phyloP scores from a whole-genome alignment of 495 filamentous ascomycete species.

The Trichoderma gamsii region DNA sequence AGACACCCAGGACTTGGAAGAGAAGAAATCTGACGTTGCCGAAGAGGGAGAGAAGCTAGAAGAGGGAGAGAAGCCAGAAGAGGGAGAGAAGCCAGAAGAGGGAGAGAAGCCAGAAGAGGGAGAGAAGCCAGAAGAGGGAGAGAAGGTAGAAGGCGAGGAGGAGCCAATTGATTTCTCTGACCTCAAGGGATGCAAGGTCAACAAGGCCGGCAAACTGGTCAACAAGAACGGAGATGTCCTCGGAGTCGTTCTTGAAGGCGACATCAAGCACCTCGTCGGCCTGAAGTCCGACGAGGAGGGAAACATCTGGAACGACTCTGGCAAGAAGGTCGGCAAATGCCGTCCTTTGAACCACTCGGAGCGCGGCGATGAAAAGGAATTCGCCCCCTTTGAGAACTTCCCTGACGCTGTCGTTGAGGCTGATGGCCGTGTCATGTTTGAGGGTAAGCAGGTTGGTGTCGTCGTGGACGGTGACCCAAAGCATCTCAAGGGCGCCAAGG shows the following conservation, averaged over 20 bases:
- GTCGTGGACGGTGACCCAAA: conserved; percentile 72
- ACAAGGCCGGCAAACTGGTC: conserved; percentile 76
- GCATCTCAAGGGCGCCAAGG: conserved; percentile 64
- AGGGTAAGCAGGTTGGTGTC: conserved; percentile 64
- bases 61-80: conserved; percentile 25
- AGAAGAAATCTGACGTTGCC: neutral
- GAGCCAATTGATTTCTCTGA: conserved; percentile 54
- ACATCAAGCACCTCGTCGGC: conserved; percentile 59
- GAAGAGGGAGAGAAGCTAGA: conserved; percentile 37
- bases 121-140: conserved; percentile 45
- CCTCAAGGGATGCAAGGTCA: conserved; percentile 61
- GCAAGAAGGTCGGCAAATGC: conserved; percentile 65
- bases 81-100: conserved; percentile 41
- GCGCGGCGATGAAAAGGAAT: conserved; percentile 53
- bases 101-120: conserved; percentile 28
- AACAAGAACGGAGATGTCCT: conserved; percentile 64
- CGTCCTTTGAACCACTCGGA: conserved; percentile 70
- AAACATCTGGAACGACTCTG: conserved; percentile 66
- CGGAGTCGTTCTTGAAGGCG: conserved; percentile 62
- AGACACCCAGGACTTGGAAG: conserved; percentile 33
- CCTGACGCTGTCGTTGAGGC: conserved; percentile 62
- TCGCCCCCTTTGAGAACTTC: conserved; percentile 70
- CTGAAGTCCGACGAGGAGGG: conserved; percentile 66
- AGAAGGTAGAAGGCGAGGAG: conserved; percentile 30
- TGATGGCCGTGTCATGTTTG: conserved; percentile 64